phyloP scores from a whole-genome alignment of 257 asterid species.

The Sherardia arvensis region DNA sequence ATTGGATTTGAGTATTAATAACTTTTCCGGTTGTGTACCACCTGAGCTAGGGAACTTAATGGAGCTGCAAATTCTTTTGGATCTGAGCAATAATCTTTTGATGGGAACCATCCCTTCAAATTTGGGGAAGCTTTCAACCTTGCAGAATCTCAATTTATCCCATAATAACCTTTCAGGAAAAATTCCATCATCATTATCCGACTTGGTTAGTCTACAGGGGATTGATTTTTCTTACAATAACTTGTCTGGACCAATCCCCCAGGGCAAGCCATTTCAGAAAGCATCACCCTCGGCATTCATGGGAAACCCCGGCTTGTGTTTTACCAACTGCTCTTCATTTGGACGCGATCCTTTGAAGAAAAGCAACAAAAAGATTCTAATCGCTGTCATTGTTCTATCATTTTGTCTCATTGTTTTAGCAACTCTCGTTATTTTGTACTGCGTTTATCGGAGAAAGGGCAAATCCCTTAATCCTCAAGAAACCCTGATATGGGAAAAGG shows the following conservation, averaged over 20 bases:
- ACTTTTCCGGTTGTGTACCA: slow-evolving; percentile 50
- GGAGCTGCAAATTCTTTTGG: slow-evolving; percentile 39
- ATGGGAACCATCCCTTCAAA: slow-evolving; percentile 52
- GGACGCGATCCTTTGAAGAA: slow-evolving; percentile 6
- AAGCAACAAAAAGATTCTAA: slow-evolving; percentile 31
- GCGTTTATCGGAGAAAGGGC: slow-evolving; percentile 28
- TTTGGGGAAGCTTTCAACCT: slow-evolving; percentile 38
- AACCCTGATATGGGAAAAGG: slow-evolving; percentile 62
- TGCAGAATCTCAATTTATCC: slow-evolving; percentile 57
- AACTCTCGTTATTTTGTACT: slow-evolving; percentile 16
- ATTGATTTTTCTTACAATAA: slow-evolving; percentile 62
- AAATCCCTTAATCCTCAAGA: slow-evolving; percentile 32
- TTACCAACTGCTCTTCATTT: slow-evolving; percentile 35
- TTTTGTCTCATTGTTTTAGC: slow-evolving; percentile 33
- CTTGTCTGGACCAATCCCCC: slow-evolving; percentile 61
- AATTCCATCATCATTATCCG: slow-evolving; percentile 47
- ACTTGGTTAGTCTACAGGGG: slow-evolving; percentile 46
- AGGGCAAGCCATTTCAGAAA: slow-evolving; percentile 26
- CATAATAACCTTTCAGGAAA: slow-evolving; percentile 51
- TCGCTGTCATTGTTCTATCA: slow-evolving; percentile 36
- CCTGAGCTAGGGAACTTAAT: slow-evolving; percentile 42
- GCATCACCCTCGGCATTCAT: slow-evolving; percentile 37
- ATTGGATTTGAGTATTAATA: slow-evolving; percentile 44
- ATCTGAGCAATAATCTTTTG: slow-evolving; percentile 51
- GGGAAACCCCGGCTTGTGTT: slow-evolving; percentile 53